A percentile compares a stretch with the other conserved stretches of the same genome.
Evolutionary conservation across 305 asterid species (phyloP).

Genomic region (Fraxinus velutina): DNA sequence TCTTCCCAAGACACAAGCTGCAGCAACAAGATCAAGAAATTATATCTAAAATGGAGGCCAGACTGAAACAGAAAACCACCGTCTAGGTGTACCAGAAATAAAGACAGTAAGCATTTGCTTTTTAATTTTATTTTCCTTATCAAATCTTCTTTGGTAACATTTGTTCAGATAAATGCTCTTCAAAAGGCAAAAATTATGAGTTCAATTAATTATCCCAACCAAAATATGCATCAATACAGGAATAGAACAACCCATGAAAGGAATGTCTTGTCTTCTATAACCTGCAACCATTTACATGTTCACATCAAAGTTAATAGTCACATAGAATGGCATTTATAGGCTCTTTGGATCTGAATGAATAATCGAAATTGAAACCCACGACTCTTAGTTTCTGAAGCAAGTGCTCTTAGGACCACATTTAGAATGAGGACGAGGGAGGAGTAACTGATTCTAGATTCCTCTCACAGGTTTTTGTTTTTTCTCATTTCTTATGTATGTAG

Average conservation of each 20-base stretch:
- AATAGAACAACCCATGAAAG: not conserved
- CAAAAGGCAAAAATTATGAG: not conserved
- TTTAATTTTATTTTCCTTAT: not conserved
- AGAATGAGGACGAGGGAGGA: not conserved
- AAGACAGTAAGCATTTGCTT: not conserved
- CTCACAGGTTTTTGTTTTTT: not conserved
- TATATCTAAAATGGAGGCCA: slow-evolving; percentile 1
- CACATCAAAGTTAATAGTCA: not conserved
- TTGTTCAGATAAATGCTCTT: not conserved
- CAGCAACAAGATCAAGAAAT: slow-evolving; percentile 23
- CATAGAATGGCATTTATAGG: not conserved
- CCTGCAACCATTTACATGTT: not conserved
- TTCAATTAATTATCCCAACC: not conserved
- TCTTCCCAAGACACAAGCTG: slow-evolving; percentile 94
- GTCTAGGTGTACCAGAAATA: not conserved
- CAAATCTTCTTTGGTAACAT: not conserved
- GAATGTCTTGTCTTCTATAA: not conserved
- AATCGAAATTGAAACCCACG: not conserved
- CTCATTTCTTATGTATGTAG: not conserved
- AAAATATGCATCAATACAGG: not conserved
- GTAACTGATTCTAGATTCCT: not conserved
- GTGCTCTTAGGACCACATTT: not conserved
- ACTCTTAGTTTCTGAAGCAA: not conserved
- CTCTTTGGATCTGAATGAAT: not conserved
- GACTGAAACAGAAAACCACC: not conserved